phyloP scores from a whole-genome alignment of 2,329 filamentous ascomycete species.

The Parastagonospora avenae region DNA sequence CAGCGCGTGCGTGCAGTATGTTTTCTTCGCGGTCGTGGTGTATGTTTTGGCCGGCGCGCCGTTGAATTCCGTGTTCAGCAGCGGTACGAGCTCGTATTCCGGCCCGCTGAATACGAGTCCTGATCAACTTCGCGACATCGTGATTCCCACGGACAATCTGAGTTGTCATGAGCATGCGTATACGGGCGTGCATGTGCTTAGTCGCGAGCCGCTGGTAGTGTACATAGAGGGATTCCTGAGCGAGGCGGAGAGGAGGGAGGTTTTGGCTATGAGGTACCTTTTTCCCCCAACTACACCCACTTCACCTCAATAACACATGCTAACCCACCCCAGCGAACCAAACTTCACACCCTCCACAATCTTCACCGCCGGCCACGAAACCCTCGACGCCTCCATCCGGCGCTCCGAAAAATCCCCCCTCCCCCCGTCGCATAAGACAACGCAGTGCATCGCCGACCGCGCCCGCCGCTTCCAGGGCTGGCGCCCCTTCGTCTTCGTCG shows the following conservation, averaged over 20 bases:
- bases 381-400: slow-evolving; percentile 55
- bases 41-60: slow-evolving; percentile 47
- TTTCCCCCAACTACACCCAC: neutral
- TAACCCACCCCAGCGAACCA: slow-evolving; percentile 42
- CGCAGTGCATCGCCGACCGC: slow-evolving; percentile 62
- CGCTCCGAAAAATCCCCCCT: slow-evolving; percentile 57
- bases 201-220: slow-evolving; percentile 60
- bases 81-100: slow-evolving; percentile 1
- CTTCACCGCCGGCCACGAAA: slow-evolving; percentile 55
- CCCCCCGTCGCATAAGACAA: slow-evolving; percentile 52
- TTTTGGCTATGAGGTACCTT: slow-evolving; percentile 59
- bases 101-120: slow-evolving; percentile 6
- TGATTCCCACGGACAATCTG: slow-evolving; percentile 48
- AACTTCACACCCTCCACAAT: slow-evolving; percentile 62
- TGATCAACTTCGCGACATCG: slow-evolving; percentile 45
- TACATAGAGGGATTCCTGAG: slow-evolving; percentile 64
- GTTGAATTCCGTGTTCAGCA: slow-evolving; percentile 16
- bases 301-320: neutral
- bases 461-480: slow-evolving; percentile 66
- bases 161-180: slow-evolving; percentile 47
- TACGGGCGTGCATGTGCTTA: slow-evolving; percentile 55
- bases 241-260: slow-evolving; percentile 54
- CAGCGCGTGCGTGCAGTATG: slow-evolving; percentile 37
- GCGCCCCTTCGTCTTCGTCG: slow-evolving; percentile 62
- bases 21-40: slow-evolving; percentile 31